Evolutionary conservation across 345 rosid genomes (phyloP).

Genomic region (Erucastrum elatum): DNA sequence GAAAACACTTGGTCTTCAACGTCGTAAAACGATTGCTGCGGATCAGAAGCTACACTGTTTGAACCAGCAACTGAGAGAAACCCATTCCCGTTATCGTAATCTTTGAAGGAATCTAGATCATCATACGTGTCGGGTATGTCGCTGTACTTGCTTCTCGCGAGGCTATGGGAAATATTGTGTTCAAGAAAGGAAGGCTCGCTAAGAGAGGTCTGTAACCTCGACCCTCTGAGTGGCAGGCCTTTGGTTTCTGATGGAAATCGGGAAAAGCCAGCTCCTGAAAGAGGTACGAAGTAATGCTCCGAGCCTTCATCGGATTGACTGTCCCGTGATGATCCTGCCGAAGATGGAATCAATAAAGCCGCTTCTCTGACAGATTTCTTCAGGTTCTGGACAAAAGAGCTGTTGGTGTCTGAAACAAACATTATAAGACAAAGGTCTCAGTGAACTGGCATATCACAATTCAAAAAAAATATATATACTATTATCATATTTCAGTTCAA

Average conservation of each 20-base stretch:
- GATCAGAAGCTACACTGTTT: constrained; percentile 57
- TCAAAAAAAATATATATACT: no score
- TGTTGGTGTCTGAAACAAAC: constrained; percentile 62
- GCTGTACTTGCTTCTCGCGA: constrained; percentile 52
- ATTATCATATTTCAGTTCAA: constrained; percentile 5
- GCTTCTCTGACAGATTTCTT: constrained; percentile 95
- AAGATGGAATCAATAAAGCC: constrained; percentile 62
- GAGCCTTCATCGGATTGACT: constrained; percentile 74
- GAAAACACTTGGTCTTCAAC: constrained; percentile 85
- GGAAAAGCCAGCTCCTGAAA: constrained; percentile 61
- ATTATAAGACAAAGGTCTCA: not conserved
- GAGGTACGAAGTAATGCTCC: constrained; percentile 83
- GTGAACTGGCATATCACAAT: not conserved
- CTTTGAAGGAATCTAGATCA: constrained; percentile 64
- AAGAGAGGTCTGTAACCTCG: constrained; percentile 54
- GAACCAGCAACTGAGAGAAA: constrained; percentile 65
- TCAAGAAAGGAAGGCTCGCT: constrained; percentile 51
- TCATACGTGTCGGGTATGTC: constrained; percentile 59
- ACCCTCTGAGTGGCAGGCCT: constrained; percentile 50
- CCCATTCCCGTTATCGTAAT: constrained; percentile 68
- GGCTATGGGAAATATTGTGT: constrained; percentile 47
- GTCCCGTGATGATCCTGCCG: constrained; percentile 71
- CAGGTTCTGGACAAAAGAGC: constrained; percentile 65
- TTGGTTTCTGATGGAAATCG: constrained; percentile 53
- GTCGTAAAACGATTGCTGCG: constrained; percentile 59